phyloP scores from a whole-genome alignment of 139 green algal genomes.

The Picochlorum sp. region DNA sequence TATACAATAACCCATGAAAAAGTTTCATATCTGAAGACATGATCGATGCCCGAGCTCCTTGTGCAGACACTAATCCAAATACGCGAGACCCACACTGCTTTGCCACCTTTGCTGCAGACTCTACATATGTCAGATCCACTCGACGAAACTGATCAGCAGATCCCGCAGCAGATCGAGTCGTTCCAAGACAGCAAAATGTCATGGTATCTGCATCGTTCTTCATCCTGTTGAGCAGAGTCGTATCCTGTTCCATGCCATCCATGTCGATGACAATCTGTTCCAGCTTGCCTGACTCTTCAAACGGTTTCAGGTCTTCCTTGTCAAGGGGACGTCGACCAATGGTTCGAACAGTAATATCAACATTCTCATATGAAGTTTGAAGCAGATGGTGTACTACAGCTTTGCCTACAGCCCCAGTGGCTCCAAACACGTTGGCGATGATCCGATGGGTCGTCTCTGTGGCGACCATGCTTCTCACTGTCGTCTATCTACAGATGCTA shows the following conservation, averaged over 20 bases:
- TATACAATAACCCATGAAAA: constrained; percentile 27
- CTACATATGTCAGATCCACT: constrained; percentile 55
- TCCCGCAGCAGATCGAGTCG: constrained; percentile 46
- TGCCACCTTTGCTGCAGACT: constrained; percentile 28
- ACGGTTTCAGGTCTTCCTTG: not conserved
- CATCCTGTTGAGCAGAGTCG: constrained; percentile 32
- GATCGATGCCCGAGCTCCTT: constrained; percentile 16
- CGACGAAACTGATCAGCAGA: constrained; percentile 42
- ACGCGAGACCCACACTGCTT: constrained; percentile 26
- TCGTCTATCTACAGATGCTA: no score
- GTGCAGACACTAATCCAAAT: constrained; percentile 25
- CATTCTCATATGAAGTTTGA: not conserved
- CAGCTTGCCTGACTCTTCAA: not conserved
- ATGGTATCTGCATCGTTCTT: constrained; percentile 21
- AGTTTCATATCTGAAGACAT: constrained; percentile 18
- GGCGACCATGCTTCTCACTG: no score
- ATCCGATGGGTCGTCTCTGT: no score
- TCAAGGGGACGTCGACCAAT: not conserved
- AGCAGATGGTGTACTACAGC: not conserved
- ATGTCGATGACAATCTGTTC: constrained; percentile 4
- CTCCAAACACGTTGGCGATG: not conserved
- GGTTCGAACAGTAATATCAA: not conserved
- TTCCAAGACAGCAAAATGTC: constrained; percentile 52
- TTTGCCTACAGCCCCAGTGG: constrained; percentile 3
- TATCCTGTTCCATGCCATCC: not conserved